Percentiles rank a stretch among this genome's conserved stretches.
phyloP scores from a whole-genome alignment of 2,329 filamentous ascomycete species.

The Alternaria dauci region DNA sequence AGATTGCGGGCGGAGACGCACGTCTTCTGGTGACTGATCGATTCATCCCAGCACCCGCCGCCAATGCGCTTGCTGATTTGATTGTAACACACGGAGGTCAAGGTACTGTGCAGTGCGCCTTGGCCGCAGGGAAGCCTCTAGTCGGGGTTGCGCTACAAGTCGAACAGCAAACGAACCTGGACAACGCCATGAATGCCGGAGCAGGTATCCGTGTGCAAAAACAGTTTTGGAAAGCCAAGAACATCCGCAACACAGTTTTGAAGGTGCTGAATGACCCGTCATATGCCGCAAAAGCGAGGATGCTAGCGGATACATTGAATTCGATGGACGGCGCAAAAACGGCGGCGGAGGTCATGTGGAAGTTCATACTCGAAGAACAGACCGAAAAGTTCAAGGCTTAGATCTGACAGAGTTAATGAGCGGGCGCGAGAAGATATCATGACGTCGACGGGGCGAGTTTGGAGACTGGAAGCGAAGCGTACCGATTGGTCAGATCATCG shows the following conservation, averaged over 20 bases:
- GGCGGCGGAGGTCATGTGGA: conserved; percentile 45
- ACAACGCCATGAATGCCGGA: conserved; percentile 45
- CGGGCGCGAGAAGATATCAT: conserved; percentile 9
- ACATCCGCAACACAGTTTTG: conserved; percentile 35
- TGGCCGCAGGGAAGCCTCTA: conserved; percentile 43
- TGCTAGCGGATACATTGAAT: conserved; percentile 36
- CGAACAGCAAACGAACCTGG: conserved; percentile 47
- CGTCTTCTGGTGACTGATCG: conserved; percentile 42
- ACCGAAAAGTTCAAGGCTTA: conserved; percentile 23
- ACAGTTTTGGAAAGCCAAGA: conserved; percentile 40
- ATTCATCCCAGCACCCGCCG: conserved; percentile 42
- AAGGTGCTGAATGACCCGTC: conserved; percentile 36
- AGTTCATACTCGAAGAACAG: conserved; percentile 36
- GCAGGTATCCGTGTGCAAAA: conserved; percentile 42
- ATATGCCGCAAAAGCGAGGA: conserved; percentile 36
- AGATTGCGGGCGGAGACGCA: conserved; percentile 33
- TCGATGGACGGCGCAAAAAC: conserved; percentile 42
- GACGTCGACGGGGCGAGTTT: not conserved
- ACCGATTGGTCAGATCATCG: not conserved
- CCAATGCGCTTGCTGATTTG: conserved; percentile 41
- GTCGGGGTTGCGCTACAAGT: conserved; percentile 46
- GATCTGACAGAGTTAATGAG: not conserved
- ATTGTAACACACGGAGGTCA: conserved; percentile 44
- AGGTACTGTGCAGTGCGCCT: conserved; percentile 44
- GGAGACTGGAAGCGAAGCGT: not conserved